These are phyloP conservation scores for Populus euphratica DNA, from an alignment of 345 rosid genomes.

Conservation along the genomic window DNA sequence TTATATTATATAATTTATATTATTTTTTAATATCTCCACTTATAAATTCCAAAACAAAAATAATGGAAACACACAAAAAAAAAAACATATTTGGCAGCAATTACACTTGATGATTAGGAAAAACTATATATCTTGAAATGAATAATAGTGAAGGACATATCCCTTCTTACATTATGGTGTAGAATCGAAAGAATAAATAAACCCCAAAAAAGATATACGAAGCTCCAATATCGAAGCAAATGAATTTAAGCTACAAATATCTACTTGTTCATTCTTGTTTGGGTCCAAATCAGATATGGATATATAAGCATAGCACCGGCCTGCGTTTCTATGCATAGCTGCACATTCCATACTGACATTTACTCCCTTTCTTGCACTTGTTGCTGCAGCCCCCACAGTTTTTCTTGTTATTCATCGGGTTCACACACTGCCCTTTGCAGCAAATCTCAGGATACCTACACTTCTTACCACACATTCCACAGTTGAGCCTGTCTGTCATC, in stretches of 20 bases:
- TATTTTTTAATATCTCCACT: too few relatives aligned
- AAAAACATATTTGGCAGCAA: too few relatives aligned
- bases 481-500: slow-evolving; percentile 34
- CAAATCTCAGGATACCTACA: slow-evolving; percentile 51
- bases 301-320: neutral
- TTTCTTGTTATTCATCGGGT: slow-evolving; percentile 42
- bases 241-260: neutral
- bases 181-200: neutral
- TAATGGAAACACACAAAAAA: too few relatives aligned
- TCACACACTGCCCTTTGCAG: slow-evolving; percentile 58
- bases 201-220: neutral
- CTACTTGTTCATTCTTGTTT: neutral
- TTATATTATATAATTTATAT: too few relatives aligned
- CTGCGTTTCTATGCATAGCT: slow-evolving; percentile 39
- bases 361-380: slow-evolving; percentile 48
- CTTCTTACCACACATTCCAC: slow-evolving; percentile 55
- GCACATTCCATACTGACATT: slow-evolving; percentile 55
- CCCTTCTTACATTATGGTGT: neutral
- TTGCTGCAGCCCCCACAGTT: slow-evolving; percentile 65
- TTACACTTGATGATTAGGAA: neutral
- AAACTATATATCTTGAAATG: neutral
- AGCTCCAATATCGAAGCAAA: too few relatives aligned
- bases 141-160: neutral
- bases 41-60: too few relatives aligned
- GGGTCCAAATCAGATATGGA: neutral